These are phyloP conservation scores for Phytophthora agathidicida DNA, from an alignment of 352 stramenopile species.

Conservation along the genomic window DNA sequence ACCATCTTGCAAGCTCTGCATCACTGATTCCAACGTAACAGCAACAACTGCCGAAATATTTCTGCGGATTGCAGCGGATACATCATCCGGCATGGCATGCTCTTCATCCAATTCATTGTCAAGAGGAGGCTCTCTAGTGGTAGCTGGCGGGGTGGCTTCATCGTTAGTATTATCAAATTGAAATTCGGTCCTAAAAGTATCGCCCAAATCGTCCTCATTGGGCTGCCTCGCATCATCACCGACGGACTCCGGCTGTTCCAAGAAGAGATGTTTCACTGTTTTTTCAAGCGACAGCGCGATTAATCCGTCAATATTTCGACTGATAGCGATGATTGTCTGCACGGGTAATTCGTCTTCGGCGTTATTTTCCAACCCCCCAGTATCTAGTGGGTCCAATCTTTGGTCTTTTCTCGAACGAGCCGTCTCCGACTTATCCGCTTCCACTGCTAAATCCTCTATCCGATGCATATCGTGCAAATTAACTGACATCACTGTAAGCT, in stretches of 20 bases:
- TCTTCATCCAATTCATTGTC: neutral
- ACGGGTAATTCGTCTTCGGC: slow-evolving; percentile 27
- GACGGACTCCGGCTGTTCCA: neutral
- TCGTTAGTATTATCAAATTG: neutral
- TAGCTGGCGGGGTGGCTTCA: neutral
- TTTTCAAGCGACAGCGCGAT: slow-evolving; percentile 49
- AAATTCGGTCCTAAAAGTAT: neutral
- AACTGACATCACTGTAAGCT: slow-evolving; percentile 20
- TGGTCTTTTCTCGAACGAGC: neutral
- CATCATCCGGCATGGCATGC: slow-evolving; percentile 12
- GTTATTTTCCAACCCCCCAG: slow-evolving; percentile 16
- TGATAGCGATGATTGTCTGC: slow-evolving; percentile 45
- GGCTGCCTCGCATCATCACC: slow-evolving; percentile 1
- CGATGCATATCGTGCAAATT: slow-evolving; percentile 5
- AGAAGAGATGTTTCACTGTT: slow-evolving; percentile 21
- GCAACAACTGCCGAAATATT: slow-evolving; percentile 40
- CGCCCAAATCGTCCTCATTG: neutral
- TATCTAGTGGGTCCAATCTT: neutral
- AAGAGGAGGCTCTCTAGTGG: neutral
- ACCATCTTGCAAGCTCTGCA: slow-evolving; percentile 23
- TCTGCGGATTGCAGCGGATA: slow-evolving; percentile 31
- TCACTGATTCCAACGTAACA: slow-evolving; percentile 34
- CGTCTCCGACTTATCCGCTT: slow-evolving; percentile 7
- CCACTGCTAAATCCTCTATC: neutral
- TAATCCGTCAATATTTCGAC: slow-evolving; percentile 43